Evolutionary conservation across 23 red algal genomes (phyloP), one percentile per base, ranked within the genome.

Genomic region (Gracilaria caudata): DNA sequence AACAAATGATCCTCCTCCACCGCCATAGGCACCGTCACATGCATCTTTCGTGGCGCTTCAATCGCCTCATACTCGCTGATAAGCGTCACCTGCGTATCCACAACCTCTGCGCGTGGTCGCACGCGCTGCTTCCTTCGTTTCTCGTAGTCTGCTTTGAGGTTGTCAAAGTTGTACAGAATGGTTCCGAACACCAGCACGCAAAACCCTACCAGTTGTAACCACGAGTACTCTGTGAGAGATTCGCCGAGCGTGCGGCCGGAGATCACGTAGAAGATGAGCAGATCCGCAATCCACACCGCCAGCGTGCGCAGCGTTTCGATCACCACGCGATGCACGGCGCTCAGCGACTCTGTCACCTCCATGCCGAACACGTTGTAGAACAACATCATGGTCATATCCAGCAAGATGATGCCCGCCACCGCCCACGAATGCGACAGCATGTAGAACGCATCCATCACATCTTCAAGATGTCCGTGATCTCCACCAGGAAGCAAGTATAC

Each of bases 291-390:
- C 96, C 96, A 98, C 25, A 98, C 96, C 43, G 80, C 81, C 53
- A 98, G 86, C 44, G 96, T 98, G 33, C 96, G 92, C 23, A 98
- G 65, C 53, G 96, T 98, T 40, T 98, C 96, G 36, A 98, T 86
- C 30, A 98, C 88, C 57, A 93, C 92, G 53, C 96, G 96, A 64
- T 84, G 81, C 29, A 98, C 81, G 16, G 87, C 92, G n/a, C 84
- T 88, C 32, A 93, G 49, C 64, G 78, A 79, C 34, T 94, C 77
- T 8, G 96, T 98, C 83, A 98, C 92, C 63, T 94, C 80, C 96
- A 98, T 94, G 51, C 92, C 90, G 72, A 82, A 98, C 78, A 95
- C 53, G 77, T 98, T 98, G 87, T 94, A 98, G 47, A 80, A 66
- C 36, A 98, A 80, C 96, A 98, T 98, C 23, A 87, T 76, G 10